Evolutionary conservation across 345 rosid species (phyloP), one percentile per base, ranked within the genome.

Genomic region (Noccaea caerulescens): DNA sequence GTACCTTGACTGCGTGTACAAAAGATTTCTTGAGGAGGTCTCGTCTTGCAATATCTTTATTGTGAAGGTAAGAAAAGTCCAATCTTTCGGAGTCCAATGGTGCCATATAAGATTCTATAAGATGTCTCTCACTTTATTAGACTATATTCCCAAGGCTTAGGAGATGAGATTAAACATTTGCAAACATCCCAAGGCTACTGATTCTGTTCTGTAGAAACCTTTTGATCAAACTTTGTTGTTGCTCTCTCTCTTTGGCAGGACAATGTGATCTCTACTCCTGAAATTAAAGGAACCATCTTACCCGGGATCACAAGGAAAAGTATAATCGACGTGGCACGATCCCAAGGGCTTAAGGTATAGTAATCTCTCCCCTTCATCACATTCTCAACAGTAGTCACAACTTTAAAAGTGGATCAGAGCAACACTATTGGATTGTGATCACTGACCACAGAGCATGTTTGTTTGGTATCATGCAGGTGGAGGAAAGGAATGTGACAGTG

Each of bases 291-390:
- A 59, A 76, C 80, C 12, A 76, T 76, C 20, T 71, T 76, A 41
- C 80, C 80, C 0, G 80, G 80, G 27, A 76, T 76, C 57, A 76
- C 80, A 0, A 36, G 80, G 14, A 76, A 71, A 84, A 93, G 96
- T 69, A 84, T 91, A 52, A 89, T 93, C 56, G 96, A 91, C 71
- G 95, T 93, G 77, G 93, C 96, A 79, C 85, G 80, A 43, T 83
- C 81, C 66, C 81, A 84, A 85, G 92, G 93, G 42, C 80, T 79
- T 67, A 76, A 84, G 90, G 98, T 90, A 34, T 16, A 27, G 30
- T 27, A 58, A 32, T 43, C 23, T 34, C 13, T 36, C 61, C 42
- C 9, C 25, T 37, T 27, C 66, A 49, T 47, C 45, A 65, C 11
- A 66, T 58, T 66, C 34, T 58, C 14, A 46, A 64, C 57, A 45